Evolutionary conservation across 2,329 filamentous ascomycete genomes (phyloP).

Genomic region (Epichloe festucae): DNA sequence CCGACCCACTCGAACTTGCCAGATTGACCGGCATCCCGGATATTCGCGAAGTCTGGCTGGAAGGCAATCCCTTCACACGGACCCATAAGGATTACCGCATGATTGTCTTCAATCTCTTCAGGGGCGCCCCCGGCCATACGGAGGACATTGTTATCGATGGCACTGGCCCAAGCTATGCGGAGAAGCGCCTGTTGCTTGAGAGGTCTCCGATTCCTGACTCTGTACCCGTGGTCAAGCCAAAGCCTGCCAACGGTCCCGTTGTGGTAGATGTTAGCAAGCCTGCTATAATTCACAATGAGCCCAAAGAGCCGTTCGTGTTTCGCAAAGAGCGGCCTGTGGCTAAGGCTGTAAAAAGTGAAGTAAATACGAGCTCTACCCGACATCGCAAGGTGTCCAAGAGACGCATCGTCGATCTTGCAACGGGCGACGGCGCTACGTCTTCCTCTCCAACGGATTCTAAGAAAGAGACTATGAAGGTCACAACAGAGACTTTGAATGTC

Average conservation of each 20-base stretch:
- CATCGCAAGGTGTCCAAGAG: constrained; percentile 48
- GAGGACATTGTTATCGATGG: constrained; percentile 87
- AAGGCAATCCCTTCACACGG: constrained; percentile 82
- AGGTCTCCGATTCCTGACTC: constrained; percentile 62
- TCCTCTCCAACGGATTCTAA: constrained; percentile 15
- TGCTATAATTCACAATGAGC: constrained; percentile 40
- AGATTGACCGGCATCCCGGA: constrained; percentile 83
- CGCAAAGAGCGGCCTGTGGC: constrained; percentile 47
- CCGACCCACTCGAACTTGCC: constrained; percentile 84
- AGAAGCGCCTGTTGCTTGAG: constrained; percentile 74
- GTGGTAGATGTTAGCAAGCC: constrained; percentile 58
- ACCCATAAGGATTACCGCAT: constrained; percentile 77
- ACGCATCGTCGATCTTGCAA: constrained; percentile 52
- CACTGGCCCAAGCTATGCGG: constrained; percentile 67
- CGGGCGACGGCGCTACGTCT: constrained; percentile 27
- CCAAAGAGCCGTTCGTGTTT: constrained; percentile 36
- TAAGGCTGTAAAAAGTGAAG: constrained; percentile 42
- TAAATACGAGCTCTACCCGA: constrained; percentile 44
- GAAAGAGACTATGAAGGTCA: constrained; percentile 10
- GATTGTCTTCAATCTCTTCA: constrained; percentile 92
- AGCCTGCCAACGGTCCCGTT: constrained; percentile 46
- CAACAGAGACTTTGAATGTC: constrained; percentile 13
- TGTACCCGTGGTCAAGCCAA: constrained; percentile 65
- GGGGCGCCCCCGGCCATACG: constrained; percentile 74
- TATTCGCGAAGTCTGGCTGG: constrained; percentile 83